Conservation (phyloP, 192 early-diverging fungal species). For the Coemansia asiatica region DNA sequence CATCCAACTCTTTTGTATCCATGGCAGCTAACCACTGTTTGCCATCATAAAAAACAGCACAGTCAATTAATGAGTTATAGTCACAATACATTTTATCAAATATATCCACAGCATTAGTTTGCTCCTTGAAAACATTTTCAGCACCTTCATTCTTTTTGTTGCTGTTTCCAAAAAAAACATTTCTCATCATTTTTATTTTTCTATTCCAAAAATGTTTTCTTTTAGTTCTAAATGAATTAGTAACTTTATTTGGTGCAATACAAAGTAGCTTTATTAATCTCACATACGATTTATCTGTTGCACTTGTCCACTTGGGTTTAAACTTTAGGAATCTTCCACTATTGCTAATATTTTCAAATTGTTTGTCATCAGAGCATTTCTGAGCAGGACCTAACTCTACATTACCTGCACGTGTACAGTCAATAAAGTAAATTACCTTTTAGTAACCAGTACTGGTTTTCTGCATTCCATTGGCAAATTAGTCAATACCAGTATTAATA, state of each 20-base stretch:
- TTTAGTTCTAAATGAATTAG: slow-evolving; percentile 41
- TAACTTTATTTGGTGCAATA: slow-evolving; percentile 64
- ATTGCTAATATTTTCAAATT: slow-evolving; percentile 60
- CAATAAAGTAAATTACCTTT: slow-evolving; percentile 90
- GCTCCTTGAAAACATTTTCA: slow-evolving; percentile 56
- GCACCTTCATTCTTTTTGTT: slow-evolving; percentile 15
- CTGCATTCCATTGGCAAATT: slow-evolving; percentile 82
- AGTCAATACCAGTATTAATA: slow-evolving; percentile 92
- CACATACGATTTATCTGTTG: slow-evolving; percentile 77
- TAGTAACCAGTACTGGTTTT: slow-evolving; percentile 82
- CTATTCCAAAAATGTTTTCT: too few relatives aligned
- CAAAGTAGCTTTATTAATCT: slow-evolving; percentile 76
- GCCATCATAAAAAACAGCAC: slow-evolving; percentile 87
- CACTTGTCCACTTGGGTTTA: slow-evolving; percentile 72
- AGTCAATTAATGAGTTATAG: slow-evolving; percentile 74
- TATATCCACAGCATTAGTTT: slow-evolving; percentile 64
- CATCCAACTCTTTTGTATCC: slow-evolving; percentile 74
- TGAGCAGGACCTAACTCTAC: slow-evolving; percentile 59
- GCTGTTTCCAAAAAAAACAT: too few relatives aligned
- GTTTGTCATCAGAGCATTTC: slow-evolving; percentile 47
- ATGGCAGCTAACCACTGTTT: slow-evolving; percentile 80
- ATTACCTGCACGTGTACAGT: slow-evolving; percentile 88
- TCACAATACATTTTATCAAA: slow-evolving; percentile 66
- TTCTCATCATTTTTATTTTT: too few relatives aligned
- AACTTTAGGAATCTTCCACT: slow-evolving; percentile 75